Percentiles rank a stretch among this genome's conserved stretches.
These are phyloP conservation scores for Lyophyllum decastes DNA, from an alignment of 768 basidiomycete species.

Conservation along the genomic window DNA sequence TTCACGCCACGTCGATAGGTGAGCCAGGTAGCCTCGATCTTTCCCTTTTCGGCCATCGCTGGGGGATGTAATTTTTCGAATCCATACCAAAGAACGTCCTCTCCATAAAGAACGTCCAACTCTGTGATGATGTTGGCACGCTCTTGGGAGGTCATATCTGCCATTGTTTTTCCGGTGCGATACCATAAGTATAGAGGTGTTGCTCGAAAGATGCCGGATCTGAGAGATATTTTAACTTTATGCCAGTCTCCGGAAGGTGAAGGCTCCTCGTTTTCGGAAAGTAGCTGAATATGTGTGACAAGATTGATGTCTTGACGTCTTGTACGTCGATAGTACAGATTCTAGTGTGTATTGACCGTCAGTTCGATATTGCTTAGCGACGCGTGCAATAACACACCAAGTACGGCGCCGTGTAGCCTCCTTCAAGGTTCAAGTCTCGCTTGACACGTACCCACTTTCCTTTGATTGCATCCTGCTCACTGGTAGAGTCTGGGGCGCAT, in stretches of 20 bases:
- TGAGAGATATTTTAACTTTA: slow-evolving; percentile 60
- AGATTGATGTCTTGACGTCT: slow-evolving; percentile 80
- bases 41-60: slow-evolving; percentile 46
- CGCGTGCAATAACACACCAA: slow-evolving; percentile 44
- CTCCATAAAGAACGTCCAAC: slow-evolving; percentile 87
- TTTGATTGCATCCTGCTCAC: slow-evolving; percentile 71
- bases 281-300: slow-evolving; percentile 70
- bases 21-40: slow-evolving; percentile 57
- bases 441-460: slow-evolving; percentile 92
- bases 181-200: slow-evolving; percentile 80
- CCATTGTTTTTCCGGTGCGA: slow-evolving; percentile 62
- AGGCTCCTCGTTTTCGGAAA: slow-evolving; percentile 56
- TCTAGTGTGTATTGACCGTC: slow-evolving; percentile 25
- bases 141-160: slow-evolving; percentile 60
- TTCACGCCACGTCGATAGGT: slow-evolving; percentile 76
- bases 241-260: slow-evolving; percentile 58
- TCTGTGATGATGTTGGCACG: slow-evolving; percentile 78
- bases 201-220: slow-evolving; percentile 59
- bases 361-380: background rate
- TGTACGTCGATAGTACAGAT: slow-evolving; percentile 85
- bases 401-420: slow-evolving; percentile 53
- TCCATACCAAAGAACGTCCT: slow-evolving; percentile 83
- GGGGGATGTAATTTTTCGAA: slow-evolving; percentile 73
- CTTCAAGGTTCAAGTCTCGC: slow-evolving; percentile 72
- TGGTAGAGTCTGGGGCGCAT: slow-evolving; percentile 70